Evolutionary conservation across 2,329 filamentous ascomycete species (phyloP), one percentile per base, ranked within the genome.

Genomic region (Ceratocystis eucalypticola): DNA sequence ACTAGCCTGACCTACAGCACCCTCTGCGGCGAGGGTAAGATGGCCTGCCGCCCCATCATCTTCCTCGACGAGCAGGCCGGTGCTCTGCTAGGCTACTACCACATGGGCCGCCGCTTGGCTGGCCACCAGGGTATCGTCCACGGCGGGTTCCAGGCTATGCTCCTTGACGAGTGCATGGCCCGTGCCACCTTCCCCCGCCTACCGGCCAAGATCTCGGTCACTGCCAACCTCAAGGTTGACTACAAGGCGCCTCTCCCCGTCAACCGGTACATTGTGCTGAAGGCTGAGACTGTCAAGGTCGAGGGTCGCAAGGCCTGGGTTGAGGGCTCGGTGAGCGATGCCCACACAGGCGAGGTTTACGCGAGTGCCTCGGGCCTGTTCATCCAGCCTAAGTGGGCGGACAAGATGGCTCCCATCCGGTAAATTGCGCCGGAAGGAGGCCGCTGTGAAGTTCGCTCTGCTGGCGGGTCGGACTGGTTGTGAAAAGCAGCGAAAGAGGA

Each of bases 221-320:
- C 94, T 50, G 94, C 93, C 64, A 93, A 87, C 72, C 78, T 99
- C 71, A 91, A 83, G 71, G 79, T 88, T 70, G 87, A 95, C 75
- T 99, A 96, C 76, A 85, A 88, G 71, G 85, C 84, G 69, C 94
- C 94, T 3, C 87, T 88, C 57, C 84, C 83, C 71, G 91, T 91
- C 5, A 83, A 84, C 25, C 83, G 83, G 68, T 94, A 88, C 73
- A 79, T 95, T 37, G 89, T 96, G 55, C 77, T 99, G 67, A 82
- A 83, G 69, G 92, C 90, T 3, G 83, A 85, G 73, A 96, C 92
- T 22, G 86, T 84, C 8, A 92, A 88, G 77, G 88, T 93, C 1
- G 91, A 97, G 73, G 93, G 94, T 0, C 82, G 94, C 69, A 97
- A 97, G 79, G 93, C 91, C 12, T 96, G 91, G 91, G 91, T 96